Conservation (phyloP, 23 red algal genomes). For the Gracilaria domingensis region DNA sequence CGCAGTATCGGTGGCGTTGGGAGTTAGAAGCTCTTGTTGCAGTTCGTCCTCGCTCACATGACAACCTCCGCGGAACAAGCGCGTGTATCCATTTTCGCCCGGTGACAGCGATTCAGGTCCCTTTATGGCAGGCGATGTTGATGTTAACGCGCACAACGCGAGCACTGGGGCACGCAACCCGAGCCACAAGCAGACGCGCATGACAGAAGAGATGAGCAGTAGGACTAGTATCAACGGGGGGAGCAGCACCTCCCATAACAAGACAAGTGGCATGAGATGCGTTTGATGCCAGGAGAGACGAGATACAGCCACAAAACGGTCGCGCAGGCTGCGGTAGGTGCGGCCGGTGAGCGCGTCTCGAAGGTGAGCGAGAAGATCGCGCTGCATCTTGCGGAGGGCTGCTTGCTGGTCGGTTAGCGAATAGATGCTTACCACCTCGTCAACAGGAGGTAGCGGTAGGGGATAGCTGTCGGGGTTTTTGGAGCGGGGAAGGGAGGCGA, state of each 20-base stretch:
- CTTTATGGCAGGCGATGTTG: background rate
- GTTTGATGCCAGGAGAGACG: background rate
- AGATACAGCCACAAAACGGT: background rate
- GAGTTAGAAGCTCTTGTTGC: background rate
- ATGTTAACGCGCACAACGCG: background rate
- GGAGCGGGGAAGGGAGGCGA: background rate
- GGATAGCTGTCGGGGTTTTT: background rate
- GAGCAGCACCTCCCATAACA: background rate
- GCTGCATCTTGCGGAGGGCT: background rate
- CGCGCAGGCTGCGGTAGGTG: background rate
- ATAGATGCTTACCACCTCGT: background rate
- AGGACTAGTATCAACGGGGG: background rate
- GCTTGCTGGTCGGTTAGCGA: background rate
- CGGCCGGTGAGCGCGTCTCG: background rate
- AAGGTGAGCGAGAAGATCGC: background rate
- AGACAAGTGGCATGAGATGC: background rate
- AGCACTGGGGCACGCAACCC: background rate
- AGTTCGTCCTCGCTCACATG: background rate
- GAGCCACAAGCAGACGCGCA: background rate
- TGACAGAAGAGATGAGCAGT: background rate
- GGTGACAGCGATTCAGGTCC: background rate
- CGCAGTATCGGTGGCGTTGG: background rate
- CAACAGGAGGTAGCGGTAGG: too few relatives aligned
- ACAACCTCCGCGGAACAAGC: background rate
- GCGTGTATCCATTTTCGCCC: constrained; percentile 20